Evolutionary conservation across 2,329 filamentous ascomycete genomes (phyloP).

Genomic region (Trematosphaeria pertusa): DNA sequence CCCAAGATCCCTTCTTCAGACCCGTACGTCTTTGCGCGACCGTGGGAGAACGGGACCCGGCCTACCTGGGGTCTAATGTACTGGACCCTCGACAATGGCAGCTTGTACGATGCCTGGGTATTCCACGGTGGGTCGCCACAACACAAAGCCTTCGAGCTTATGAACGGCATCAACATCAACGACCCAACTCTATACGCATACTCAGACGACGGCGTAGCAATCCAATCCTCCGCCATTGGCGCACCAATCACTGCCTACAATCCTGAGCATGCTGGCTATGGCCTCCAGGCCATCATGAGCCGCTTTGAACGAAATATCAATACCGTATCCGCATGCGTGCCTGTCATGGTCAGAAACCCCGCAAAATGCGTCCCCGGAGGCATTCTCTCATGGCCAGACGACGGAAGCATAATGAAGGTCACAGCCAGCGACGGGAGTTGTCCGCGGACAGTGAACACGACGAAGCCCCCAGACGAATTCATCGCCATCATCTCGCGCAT

Average conservation of each 20-base stretch:
- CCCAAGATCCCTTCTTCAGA: conserved; percentile 1
- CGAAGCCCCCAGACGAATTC: neutral
- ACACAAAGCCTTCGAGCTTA: neutral
- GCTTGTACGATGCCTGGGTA: conserved; percentile 2
- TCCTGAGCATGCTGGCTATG: neutral
- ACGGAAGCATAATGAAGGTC: neutral
- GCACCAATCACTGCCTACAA: neutral
- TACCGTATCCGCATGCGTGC: neutral
- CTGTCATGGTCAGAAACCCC: neutral
- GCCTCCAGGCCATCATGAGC: neutral
- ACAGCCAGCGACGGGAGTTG: neutral
- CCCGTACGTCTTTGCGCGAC: neutral
- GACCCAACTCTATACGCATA: neutral
- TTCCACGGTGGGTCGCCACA: neutral
- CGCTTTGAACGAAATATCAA: neutral
- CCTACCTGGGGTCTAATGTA: neutral
- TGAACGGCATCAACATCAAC: conserved; percentile 3
- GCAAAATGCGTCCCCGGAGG: neutral
- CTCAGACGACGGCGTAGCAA: neutral
- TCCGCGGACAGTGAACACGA: neutral
- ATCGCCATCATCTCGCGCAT: neutral
- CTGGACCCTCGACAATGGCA: neutral
- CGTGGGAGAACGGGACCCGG: neutral
- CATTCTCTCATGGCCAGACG: neutral
- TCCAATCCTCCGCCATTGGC: neutral